These are phyloP conservation scores for Trichoderma sp. DNA, from an alignment of 2,329 filamentous ascomycete species.

Conservation along the genomic window DNA sequence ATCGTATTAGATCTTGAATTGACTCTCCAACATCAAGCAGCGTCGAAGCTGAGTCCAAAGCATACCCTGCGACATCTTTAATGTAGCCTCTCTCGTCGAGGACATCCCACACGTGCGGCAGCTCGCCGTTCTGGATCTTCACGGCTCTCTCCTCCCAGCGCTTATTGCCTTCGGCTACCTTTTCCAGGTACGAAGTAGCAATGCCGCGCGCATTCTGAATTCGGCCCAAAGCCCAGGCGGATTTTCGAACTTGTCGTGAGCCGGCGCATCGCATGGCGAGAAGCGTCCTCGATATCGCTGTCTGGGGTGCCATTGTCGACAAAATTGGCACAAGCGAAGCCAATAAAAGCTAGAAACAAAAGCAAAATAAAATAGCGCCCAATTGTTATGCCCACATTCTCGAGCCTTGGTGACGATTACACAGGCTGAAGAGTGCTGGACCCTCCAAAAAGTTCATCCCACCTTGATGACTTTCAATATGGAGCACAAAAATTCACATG, in stretches of 20 bases:
- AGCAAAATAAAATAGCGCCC: background rate
- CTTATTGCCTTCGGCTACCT: constrained; percentile 44
- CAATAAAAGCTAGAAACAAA: background rate
- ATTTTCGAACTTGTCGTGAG: constrained; percentile 32
- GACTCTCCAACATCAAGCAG: background rate
- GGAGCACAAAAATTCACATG: constrained; percentile 35
- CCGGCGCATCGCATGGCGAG: constrained; percentile 32
- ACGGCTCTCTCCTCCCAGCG: constrained; percentile 53
- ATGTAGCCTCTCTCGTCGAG: constrained; percentile 73
- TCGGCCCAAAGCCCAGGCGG: constrained; percentile 29
- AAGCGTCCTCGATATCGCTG: constrained; percentile 31
- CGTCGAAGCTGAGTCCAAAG: constrained; percentile 8
- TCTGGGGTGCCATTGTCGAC: constrained; percentile 35
- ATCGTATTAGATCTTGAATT: background rate
- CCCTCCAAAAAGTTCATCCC: constrained; percentile 18
- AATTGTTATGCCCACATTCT: background rate
- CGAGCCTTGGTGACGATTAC: background rate
- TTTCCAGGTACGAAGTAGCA: constrained; percentile 46
- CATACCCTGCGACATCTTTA: constrained; percentile 73
- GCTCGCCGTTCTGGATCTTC: constrained; percentile 52
- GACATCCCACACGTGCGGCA: constrained; percentile 59
- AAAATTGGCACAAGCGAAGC: background rate
- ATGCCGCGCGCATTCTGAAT: constrained; percentile 40
- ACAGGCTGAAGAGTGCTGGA: background rate
- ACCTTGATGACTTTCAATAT: constrained; percentile 19